Base-by-base conservation (phyloP, 148 eudicot genomes). In the Camellia granthamiana region DNA sequence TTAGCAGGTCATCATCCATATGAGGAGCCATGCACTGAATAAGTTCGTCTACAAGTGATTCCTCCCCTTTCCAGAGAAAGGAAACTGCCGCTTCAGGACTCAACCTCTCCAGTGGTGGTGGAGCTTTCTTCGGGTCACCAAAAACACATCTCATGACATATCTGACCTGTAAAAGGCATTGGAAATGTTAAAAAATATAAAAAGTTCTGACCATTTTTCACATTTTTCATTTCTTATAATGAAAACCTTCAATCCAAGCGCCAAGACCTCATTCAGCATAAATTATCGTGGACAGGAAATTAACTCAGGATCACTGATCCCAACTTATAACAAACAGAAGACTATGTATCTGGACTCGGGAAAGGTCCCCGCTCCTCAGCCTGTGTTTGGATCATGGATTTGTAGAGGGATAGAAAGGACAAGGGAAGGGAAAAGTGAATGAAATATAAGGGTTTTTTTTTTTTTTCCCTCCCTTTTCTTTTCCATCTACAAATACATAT, bases 71-170 rank as follows among this genome's bases (percentile, higher is more conserved):
- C 99, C 99, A 96, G 80, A 96, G 77, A 79, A 78, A 87, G 63
- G 93, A 87, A 64, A 87, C 91, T 76, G 88, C 87, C 80, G 85
- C 98, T 81, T 92, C 89, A 77, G 94, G 93, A 83, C 90, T 89
- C 82, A 96, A 92, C 86, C 88, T 92, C 83, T 90, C 97, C 70
- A 96, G 74, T 58, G 98, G 98, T 68, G 98, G 99, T 52, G 99
- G 99, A 69, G 99, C 99, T 80, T 84, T 87, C 89, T 96, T 94
- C 56, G 98, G 97, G 86, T 96, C 97, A 74, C 93, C 99, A 86
- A 94, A 96, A 80, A 92, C 92, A 75, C 95, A 87, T 85, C 92
- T 90, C 89, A 96, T 86, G 77, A 96, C 97, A 89, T 96, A 94
- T 68, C 95, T 89, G 81, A 96, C 98, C 99, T 96, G 89, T 51